A percentile compares a stretch with the other conserved stretches of the same genome.
Conservation (phyloP, 2,329 filamentous ascomycete species). For the Cadophora malorum region DNA sequence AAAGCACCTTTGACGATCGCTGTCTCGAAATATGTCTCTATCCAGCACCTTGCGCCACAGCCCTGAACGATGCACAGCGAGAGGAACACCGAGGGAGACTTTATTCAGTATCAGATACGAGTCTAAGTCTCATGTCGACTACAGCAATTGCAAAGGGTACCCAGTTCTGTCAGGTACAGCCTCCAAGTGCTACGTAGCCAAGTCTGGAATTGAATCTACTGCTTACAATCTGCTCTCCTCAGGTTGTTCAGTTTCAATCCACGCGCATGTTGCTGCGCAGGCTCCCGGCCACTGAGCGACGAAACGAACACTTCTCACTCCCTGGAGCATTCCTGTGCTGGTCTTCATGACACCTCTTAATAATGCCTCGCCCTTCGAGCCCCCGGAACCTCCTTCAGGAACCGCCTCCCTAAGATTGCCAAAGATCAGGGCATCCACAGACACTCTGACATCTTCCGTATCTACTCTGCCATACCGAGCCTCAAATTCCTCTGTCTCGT, state of each 20-base stretch:
- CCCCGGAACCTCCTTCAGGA: conserved; percentile 51
- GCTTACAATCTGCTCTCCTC: conserved; percentile 27
- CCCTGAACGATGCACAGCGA: conserved; percentile 17
- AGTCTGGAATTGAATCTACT: conserved; percentile 20
- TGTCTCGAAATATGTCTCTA: conserved; percentile 23
- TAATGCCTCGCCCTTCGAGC: conserved; percentile 72
- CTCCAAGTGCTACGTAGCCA: conserved; percentile 19
- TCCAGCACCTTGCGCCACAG: conserved; percentile 28
- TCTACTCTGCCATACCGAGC: conserved; percentile 59
- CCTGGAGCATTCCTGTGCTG: conserved; percentile 27
- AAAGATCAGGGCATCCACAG: conserved; percentile 61
- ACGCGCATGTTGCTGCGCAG: conserved; percentile 51
- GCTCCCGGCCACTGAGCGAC: conserved; percentile 47
- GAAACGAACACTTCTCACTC: conserved; percentile 21
- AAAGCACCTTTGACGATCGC: conserved; percentile 15
- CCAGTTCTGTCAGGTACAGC: conserved; percentile 21
- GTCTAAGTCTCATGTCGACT: conserved; percentile 34
- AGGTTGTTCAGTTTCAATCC: conserved; percentile 18
- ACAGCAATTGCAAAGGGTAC: conserved; percentile 10
- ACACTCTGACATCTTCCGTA: conserved; percentile 54
- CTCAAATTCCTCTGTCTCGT: conserved; percentile 63
- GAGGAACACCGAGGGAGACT: not conserved
- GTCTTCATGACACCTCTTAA: conserved; percentile 71
- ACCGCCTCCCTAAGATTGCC: conserved; percentile 63
- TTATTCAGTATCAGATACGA: conserved; percentile 12